These are phyloP conservation scores for Fusarium xyrophilum DNA, from an alignment of 2,329 filamentous ascomycete genomes.

Conservation along the genomic window DNA sequence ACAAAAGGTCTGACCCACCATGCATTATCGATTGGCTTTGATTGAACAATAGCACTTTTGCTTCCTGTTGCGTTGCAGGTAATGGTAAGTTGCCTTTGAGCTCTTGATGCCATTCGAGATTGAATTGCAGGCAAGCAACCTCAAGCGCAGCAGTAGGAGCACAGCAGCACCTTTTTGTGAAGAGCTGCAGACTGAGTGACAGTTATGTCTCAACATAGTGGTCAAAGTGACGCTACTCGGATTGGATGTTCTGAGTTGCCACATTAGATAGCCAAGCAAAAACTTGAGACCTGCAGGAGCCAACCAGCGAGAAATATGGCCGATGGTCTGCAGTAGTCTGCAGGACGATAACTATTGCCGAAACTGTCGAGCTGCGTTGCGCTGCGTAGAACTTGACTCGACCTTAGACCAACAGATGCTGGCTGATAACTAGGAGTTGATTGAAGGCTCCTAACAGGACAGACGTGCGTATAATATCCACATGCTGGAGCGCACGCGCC, in stretches of 20 bases:
- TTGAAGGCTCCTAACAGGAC: conserved; percentile 40
- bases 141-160: conserved; percentile 3
- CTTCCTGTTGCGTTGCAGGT: conserved; percentile 13
- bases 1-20: conserved; percentile 37
- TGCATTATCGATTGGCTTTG: conserved; percentile 22
- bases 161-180: conserved; percentile 9
- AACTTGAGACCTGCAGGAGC: conserved; percentile 17
- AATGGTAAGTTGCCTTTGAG: conserved; percentile 7
- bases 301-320: conserved; percentile 24
- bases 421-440: conserved; percentile 37
- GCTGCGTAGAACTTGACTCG: conserved; percentile 37
- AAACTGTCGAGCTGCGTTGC: conserved; percentile 44
- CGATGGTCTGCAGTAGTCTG: conserved; percentile 38
- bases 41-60: conserved; percentile 8
- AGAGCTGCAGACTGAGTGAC: conserved; percentile 22
- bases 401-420: conserved; percentile 39
- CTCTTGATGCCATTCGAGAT: conserved; percentile 5
- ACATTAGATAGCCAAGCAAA: conserved; percentile 27
- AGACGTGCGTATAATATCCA: conserved; percentile 34
- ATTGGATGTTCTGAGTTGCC: conserved; percentile 16
- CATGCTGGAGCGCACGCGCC: conserved; percentile 39
- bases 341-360: conserved; percentile 36
- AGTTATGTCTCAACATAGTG: conserved; percentile 24
- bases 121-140: conserved; percentile 9
- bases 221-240: conserved; percentile 16